These are phyloP conservation scores for Kwoniella botswanensis DNA, from an alignment of 768 basidiomycete genomes.

Conservation along the genomic window DNA sequence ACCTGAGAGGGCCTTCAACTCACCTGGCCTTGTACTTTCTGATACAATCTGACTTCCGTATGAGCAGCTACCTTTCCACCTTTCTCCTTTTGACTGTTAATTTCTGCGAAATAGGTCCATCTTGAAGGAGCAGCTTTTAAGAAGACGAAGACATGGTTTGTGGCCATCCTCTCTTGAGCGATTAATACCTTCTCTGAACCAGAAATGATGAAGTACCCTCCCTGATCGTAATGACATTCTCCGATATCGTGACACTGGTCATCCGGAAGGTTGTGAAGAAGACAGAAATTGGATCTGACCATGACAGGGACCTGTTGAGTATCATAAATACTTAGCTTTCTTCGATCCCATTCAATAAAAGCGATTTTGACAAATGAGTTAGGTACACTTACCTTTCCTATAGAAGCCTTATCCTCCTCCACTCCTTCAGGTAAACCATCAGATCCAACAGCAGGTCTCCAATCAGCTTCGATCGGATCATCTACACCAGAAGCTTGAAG, in stretches of 20 bases:
- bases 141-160: slow-evolving; percentile 98
- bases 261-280: slow-evolving; percentile 77
- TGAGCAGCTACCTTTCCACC: slow-evolving; percentile 97
- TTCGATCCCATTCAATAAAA: no score
- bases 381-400: slow-evolving; percentile 59
- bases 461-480: slow-evolving; percentile 77
- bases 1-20: slow-evolving; percentile 62
- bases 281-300: slow-evolving; percentile 94
- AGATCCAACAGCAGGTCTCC: slow-evolving; percentile 59
- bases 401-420: slow-evolving; percentile 77
- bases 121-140: slow-evolving; percentile 96
- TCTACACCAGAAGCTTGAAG: slow-evolving; percentile 71
- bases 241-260: slow-evolving; percentile 86
- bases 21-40: slow-evolving; percentile 83
- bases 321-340: background rate
- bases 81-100: slow-evolving; percentile 95
- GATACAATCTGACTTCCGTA: slow-evolving; percentile 97
- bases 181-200: slow-evolving; percentile 99
- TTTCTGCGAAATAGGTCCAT: slow-evolving; percentile 81
- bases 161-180: slow-evolving; percentile 99
- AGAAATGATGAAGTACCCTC: slow-evolving; percentile 99
- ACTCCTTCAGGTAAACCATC: slow-evolving; percentile 44
- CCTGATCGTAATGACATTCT: slow-evolving; percentile 96
- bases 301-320: slow-evolving; percentile 86
- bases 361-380: background rate